phyloP scores from a whole-genome alignment of 805 yeast species.

The Sungouiella thailandica region DNA sequence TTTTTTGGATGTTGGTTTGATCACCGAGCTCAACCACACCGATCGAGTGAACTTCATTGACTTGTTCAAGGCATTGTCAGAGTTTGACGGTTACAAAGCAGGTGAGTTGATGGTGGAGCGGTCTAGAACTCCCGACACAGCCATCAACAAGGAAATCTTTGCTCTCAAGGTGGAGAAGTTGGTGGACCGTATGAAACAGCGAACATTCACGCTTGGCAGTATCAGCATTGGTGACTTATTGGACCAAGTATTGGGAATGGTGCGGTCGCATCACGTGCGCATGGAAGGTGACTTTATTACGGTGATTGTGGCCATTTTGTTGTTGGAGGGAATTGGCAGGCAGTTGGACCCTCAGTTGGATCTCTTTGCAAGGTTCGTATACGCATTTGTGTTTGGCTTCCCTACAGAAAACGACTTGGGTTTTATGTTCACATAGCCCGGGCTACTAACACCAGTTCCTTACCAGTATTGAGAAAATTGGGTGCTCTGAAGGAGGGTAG shows the following conservation, averaged over 20 bases:
- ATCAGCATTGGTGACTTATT: conserved; percentile 88
- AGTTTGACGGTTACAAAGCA: conserved; percentile 89
- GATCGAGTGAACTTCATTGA: conserved; percentile 86
- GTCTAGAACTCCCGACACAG: conserved; percentile 92
- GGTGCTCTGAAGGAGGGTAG: conserved; percentile 66
- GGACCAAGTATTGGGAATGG: conserved; percentile 86
- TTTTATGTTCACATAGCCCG: conserved; percentile 1
- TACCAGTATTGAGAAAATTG: conserved; percentile 79
- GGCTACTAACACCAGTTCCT: conserved; percentile 52
- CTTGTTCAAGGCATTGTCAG: conserved; percentile 80
- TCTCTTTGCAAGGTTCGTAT: conserved; percentile 92
- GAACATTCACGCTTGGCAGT: conserved; percentile 90
- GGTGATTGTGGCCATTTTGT: conserved; percentile 86
- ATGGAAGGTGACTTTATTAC: conserved; percentile 97
- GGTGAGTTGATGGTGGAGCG: conserved; percentile 96
- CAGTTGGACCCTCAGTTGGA: conserved; percentile 91
- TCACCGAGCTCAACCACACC: conserved; percentile 75
- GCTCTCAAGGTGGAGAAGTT: conserved; percentile 82
- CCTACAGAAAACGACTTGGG: conserved; percentile 30
- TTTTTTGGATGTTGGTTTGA: conserved; percentile 88
- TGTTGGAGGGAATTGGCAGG: conserved; percentile 93
- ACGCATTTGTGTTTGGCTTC: conserved; percentile 34
- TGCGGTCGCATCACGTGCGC: conserved; percentile 87
- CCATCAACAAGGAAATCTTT: conserved; percentile 75
- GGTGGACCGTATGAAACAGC: conserved; percentile 72